A percentile compares a stretch with the other conserved stretches of the same genome.
Evolutionary conservation across 257 asterid species (phyloP).

Genomic region (Lithospermum erythrorhizon): DNA sequence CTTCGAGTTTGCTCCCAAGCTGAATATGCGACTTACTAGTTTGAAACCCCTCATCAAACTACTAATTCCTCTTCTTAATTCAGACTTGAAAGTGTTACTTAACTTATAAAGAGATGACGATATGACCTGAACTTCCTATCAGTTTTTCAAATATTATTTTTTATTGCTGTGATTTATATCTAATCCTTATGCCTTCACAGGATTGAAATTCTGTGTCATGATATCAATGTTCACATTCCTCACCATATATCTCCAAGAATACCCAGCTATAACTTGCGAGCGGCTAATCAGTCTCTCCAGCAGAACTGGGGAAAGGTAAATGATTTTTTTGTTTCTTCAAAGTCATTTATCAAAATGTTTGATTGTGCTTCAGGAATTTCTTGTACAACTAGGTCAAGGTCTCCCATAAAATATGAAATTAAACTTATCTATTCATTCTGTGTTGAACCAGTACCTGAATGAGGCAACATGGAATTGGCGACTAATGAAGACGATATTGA

Average conservation of each 20-base stretch:
- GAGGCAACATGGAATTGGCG: conserved; percentile 99
- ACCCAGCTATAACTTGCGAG: conserved; percentile 82
- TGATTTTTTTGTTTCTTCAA: background rate
- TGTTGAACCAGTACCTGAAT: conserved; percentile 58
- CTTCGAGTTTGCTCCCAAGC: too few species aligned
- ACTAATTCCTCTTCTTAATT: too few species aligned
- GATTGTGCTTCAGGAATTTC: background rate
- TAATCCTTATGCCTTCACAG: conserved; percentile 26
- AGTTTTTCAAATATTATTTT: too few species aligned
- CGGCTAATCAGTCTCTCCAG: conserved; percentile 81
- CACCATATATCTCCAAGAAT: conserved; percentile 88
- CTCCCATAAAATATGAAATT: too few species aligned
- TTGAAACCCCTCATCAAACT: too few species aligned
- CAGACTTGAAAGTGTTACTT: too few species aligned
- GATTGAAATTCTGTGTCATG: conserved; percentile 86
- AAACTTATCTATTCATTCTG: background rate
- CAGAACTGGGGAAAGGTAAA: conserved; percentile 88
- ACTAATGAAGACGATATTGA: conserved; percentile 87
- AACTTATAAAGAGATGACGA: background rate
- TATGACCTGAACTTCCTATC: too few species aligned
- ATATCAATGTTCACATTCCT: conserved; percentile 92
- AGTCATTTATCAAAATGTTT: background rate
- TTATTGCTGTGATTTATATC: background rate
- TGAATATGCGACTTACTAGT: too few species aligned
- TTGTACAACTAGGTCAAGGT: background rate